Percentiles rank a stretch among this genome's conserved stretches.
Evolutionary conservation across 306 rosid genomes (phyloP).

Genomic region (Prunus armeniaca): DNA sequence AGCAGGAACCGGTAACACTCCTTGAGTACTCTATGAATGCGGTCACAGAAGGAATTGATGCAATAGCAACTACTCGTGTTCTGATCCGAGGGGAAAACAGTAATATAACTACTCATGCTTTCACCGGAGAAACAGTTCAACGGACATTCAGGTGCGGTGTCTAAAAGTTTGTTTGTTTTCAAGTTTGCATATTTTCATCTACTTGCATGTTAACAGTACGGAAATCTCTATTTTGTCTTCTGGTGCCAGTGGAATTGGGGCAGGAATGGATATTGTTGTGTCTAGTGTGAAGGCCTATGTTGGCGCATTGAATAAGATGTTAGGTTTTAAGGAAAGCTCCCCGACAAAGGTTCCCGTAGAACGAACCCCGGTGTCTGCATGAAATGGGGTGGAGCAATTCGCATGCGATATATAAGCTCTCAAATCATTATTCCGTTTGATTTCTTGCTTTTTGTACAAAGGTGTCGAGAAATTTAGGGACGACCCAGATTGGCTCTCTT

Average conservation of each 20-base stretch:
- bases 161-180: conserved; percentile 3
- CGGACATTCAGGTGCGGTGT: conserved; percentile 72
- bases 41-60: conserved; percentile 97
- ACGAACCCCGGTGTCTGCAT: conserved; percentile 35
- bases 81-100: conserved; percentile 54
- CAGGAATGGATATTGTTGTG: conserved; percentile 93
- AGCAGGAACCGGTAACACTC: conserved; percentile 78
- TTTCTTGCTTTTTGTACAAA: neutral
- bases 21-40: conserved; percentile 85
- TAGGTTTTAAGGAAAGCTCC: conserved; percentile 53
- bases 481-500: neutral
- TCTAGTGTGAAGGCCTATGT: conserved; percentile 93
- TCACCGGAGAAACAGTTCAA: conserved; percentile 56
- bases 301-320: conserved; percentile 85
- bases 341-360: conserved; percentile 17
- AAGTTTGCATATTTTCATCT: conserved; percentile 18
- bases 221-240: neutral
- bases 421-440: neutral
- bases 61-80: conserved; percentile 93
- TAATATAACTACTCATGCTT: conserved; percentile 40
- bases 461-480: neutral
- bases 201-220: neutral
- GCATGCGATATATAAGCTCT: neutral
- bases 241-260: conserved; percentile 68
- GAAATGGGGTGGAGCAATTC: conserved; percentile 8